These are phyloP conservation scores for Coemansia sp. DNA, from an alignment of 192 early-diverging fungal genomes.

Conservation along the genomic window DNA sequence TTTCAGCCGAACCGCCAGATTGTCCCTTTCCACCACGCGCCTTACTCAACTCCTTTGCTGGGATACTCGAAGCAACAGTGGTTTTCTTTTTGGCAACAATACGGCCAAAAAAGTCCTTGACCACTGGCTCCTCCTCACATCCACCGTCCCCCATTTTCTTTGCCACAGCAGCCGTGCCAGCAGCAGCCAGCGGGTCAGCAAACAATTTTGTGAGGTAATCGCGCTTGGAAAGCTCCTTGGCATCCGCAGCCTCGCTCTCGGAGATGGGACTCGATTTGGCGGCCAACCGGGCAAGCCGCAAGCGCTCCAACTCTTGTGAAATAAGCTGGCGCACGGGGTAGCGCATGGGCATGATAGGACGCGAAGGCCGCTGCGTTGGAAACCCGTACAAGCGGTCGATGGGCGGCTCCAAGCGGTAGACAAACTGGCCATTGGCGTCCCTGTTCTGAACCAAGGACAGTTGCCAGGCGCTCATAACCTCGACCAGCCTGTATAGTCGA, in stretches of 20 bases:
- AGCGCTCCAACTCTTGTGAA: slow-evolving; percentile 68
- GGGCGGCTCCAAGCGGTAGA: slow-evolving; percentile 78
- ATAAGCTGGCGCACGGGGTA: slow-evolving; percentile 85
- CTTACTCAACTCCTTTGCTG: slow-evolving; percentile 8
- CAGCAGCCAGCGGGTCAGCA: slow-evolving; percentile 24
- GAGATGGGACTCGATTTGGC: slow-evolving; percentile 17
- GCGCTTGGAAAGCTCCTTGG: slow-evolving; percentile 25
- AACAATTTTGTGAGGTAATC: slow-evolving; percentile 31
- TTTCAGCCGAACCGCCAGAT: slow-evolving; percentile 6
- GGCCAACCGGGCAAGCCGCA: not conserved
- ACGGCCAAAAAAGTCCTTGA: slow-evolving; percentile 84
- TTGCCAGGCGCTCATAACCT: slow-evolving; percentile 31
- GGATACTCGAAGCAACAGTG: not conserved
- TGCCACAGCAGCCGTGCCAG: not conserved
- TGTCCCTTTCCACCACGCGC: not conserved
- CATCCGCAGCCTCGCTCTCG: slow-evolving; percentile 8
- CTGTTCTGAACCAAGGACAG: slow-evolving; percentile 40
- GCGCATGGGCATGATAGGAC: slow-evolving; percentile 56
- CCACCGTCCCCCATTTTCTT: not conserved
- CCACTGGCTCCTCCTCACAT: not conserved
- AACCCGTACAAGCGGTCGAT: slow-evolving; percentile 45
- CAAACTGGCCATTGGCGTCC: slow-evolving; percentile 28
- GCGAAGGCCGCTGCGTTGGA: slow-evolving; percentile 7
- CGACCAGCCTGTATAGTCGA: slow-evolving; percentile 27
- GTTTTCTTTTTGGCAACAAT: slow-evolving; percentile 42